Conservation (phyloP, 148 eudicot species). For the Nepenthes mirabilis region DNA sequence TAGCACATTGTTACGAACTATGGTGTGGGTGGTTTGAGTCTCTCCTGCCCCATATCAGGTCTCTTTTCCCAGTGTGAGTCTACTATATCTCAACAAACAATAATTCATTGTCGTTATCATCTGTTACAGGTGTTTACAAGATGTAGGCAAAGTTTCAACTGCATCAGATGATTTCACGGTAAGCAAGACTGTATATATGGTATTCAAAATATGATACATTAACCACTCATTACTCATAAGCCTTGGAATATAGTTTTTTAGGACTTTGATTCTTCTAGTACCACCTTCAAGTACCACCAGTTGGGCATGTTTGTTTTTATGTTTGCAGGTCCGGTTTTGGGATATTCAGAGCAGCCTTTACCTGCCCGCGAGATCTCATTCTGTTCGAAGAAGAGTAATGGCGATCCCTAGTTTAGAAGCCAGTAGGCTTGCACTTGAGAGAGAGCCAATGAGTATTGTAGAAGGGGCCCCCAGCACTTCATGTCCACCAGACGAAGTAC, state of each 20-base stretch:
- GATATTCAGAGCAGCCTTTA: conserved; percentile 43
- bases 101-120: conserved; percentile 7
- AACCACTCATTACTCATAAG: background rate
- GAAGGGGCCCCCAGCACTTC: conserved; percentile 14
- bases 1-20: too few relatives aligned
- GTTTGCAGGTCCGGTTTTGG: conserved; percentile 70
- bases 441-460: conserved; percentile 5
- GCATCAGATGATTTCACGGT: conserved; percentile 89
- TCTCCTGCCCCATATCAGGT: too few relatives aligned
- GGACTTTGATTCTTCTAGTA: background rate
- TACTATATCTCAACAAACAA: background rate
- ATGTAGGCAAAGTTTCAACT: conserved; percentile 74
- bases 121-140: conserved; percentile 52
- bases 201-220: background rate
- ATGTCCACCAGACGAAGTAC: conserved; percentile 9
- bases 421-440: conserved; percentile 29
- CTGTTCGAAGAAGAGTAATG: conserved; percentile 40
- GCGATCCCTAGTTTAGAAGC: conserved; percentile 28
- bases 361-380: conserved; percentile 46
- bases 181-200: conserved; percentile 11
- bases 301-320: background rate
- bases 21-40: too few relatives aligned
- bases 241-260: background rate
- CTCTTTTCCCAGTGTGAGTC: background rate
- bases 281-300: background rate